Percentiles rank a stretch among this genome's conserved stretches.
phyloP scores from a whole-genome alignment of 257 asterid genomes.

The Ajuga chamaepitys region DNA sequence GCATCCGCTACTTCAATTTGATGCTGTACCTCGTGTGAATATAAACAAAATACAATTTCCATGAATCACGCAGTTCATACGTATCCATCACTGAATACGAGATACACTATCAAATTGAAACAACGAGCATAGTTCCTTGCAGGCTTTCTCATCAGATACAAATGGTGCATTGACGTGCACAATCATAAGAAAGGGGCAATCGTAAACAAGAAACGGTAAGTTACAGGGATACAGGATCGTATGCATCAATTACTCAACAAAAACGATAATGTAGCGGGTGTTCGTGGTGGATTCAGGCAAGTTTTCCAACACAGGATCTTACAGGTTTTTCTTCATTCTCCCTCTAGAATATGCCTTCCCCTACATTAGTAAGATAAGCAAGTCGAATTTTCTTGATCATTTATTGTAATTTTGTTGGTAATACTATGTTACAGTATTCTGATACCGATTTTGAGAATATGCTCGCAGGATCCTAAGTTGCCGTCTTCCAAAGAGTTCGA shows the following conservation, averaged over 20 bases:
- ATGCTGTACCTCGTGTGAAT: no score
- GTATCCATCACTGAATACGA: not conserved
- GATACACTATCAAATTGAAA: not conserved
- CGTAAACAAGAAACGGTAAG: slow-evolving; percentile 22
- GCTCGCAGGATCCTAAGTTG: slow-evolving; percentile 51
- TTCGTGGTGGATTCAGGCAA: slow-evolving; percentile 25
- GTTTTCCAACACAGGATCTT: slow-evolving; percentile 40
- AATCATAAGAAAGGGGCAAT: slow-evolving; percentile 33
- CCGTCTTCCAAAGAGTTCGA: slow-evolving; percentile 43
- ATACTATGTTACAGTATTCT: not conserved
- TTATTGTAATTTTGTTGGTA: not conserved
- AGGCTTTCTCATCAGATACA: slow-evolving; percentile 49
- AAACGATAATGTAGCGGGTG: slow-evolving; percentile 26
- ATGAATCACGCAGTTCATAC: no score
- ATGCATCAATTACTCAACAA: slow-evolving; percentile 36
- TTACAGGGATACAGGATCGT: slow-evolving; percentile 35
- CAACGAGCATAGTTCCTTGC: not conserved
- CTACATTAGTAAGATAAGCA: no score
- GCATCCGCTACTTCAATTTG: slow-evolving; percentile 11
- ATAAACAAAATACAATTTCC: no score
- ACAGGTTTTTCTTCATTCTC: slow-evolving; percentile 39
- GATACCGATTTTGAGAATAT: not conserved
- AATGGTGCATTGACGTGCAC: slow-evolving; percentile 65
- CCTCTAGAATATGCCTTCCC: not conserved
- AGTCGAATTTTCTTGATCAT: not conserved